Evolutionary conservation across 208 protist genomes (phyloP).

Genomic region (Trypanosoma melophagium): DNA sequence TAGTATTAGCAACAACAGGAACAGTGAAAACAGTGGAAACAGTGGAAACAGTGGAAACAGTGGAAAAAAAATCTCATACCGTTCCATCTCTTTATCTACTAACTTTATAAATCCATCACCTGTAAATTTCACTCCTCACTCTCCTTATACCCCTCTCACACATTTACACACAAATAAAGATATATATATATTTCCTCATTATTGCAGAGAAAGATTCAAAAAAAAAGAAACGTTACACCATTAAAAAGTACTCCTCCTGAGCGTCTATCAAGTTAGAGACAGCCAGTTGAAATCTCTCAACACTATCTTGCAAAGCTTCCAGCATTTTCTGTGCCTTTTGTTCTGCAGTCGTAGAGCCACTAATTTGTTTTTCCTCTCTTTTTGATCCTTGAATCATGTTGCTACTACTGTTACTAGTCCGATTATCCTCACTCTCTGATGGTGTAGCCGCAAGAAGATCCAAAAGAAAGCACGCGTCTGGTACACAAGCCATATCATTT

Average conservation of each 20-base stretch:
- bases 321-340: slow-evolving; percentile 41
- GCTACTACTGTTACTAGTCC: not conserved
- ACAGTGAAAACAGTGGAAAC: no score
- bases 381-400: not conserved
- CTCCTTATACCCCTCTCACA: not conserved
- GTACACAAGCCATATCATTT: slow-evolving; percentile 1
- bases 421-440: not conserved
- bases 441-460: slow-evolving; percentile 15
- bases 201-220: not conserved
- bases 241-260: slow-evolving; percentile 73
- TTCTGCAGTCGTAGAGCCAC: slow-evolving; percentile 30
- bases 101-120: not conserved
- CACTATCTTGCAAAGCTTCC: slow-evolving; percentile 43
- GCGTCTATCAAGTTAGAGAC: slow-evolving; percentile 78
- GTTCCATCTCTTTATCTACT: not conserved
- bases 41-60: no score
- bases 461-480: slow-evolving; percentile 35
- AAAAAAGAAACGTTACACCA: slow-evolving; percentile 17
- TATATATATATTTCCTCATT: no score
- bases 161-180: not conserved
- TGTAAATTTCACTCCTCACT: not conserved
- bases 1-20: no score
- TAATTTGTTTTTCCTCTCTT: not conserved
- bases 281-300: slow-evolving; percentile 74
- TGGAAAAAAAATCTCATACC: no score